Base-by-base conservation (phyloP, 495 filamentous ascomycete species). In the Gamarada debralockiae region DNA sequence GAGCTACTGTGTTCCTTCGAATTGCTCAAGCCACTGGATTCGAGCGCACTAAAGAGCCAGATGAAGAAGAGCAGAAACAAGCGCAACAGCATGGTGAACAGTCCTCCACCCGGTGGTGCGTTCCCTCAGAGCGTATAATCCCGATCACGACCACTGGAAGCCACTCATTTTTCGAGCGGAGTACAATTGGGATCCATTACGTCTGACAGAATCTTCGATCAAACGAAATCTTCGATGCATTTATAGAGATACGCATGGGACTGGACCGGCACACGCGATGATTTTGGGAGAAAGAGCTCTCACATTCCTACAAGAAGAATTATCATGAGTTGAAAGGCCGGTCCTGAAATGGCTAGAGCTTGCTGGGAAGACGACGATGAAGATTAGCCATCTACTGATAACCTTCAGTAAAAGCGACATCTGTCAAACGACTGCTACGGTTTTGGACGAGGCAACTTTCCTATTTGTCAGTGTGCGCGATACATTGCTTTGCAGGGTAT, bases 1-100 rank as follows among this genome's bases (percentile, higher is more conserved):
- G 92, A 97, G 67, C 73, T 99, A 37, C 79, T 99, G 6, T 99
- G 93, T 70, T 96, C 90, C 67, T 99, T 99, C 68, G 93, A 99
- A 70, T 72, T 97, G 17, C 75, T 99, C 56, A 99, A 99, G 64
- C 93, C 93, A 13, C 73, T 99, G 59, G 93, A 99, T 67, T 96
- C 91, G n/a, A 89, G 87, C 50, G 92, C 91, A 29, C 72, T 99
- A 58, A 99, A 99, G 78, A 96, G 85, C 60, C 95, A 97, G 67
- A 99, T 99, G 73, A 99, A 99, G 79, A 97, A 96, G 73, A 89
- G 90, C 45, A 81, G 92, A 33, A 95, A 89, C 68, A 91, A 92
- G 78, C 68, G 78, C 14, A 86, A 93, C 69, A 92, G 81, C 67
- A 91, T 95, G 80, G 75, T 97, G 36, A 95, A 90, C 74, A 95